phyloP scores from a whole-genome alignment of 371 early-diverging fungal genomes.

The Actinomortierella ambigua region DNA sequence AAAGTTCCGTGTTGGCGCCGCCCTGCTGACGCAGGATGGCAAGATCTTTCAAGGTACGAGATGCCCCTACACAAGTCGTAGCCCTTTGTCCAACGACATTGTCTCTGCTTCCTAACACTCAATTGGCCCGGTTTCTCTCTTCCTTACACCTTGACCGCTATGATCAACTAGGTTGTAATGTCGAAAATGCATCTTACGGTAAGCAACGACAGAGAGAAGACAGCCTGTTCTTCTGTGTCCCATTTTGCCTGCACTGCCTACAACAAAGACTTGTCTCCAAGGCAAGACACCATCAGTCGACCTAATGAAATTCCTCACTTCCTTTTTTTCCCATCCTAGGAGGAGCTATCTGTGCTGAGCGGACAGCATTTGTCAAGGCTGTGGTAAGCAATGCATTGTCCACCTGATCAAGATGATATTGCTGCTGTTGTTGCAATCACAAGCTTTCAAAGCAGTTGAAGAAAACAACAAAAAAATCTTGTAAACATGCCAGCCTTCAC shows the following conservation, averaged over 20 bases:
- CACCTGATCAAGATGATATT: too few species aligned
- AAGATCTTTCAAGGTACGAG: constrained; percentile 62
- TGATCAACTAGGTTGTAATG: constrained; percentile 70
- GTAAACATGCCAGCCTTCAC: too few species aligned
- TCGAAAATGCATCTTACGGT: constrained; percentile 85
- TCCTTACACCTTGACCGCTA: too few species aligned
- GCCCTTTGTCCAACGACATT: background rate
- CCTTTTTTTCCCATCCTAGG: constrained; percentile 41
- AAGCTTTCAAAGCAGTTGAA: background rate
- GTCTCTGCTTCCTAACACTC: too few species aligned
- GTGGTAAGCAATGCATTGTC: too few species aligned
- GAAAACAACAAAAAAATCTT: too few species aligned
- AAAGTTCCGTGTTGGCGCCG: constrained; percentile 85
- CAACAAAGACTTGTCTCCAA: background rate
- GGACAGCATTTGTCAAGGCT: constrained; percentile 84
- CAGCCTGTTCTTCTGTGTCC: background rate
- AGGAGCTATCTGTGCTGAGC: constrained; percentile 82
- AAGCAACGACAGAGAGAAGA: constrained; percentile 6
- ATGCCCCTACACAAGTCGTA: background rate
- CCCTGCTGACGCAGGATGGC: constrained; percentile 68
- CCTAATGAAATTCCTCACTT: background rate
- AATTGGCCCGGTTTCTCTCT: too few species aligned
- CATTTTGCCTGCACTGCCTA: too few species aligned
- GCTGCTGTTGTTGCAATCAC: background rate
- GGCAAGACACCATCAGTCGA: too few species aligned